These are phyloP conservation scores for Gossypium davidsonii DNA, from an alignment of 441 rosid species.

Conservation along the genomic window DNA sequence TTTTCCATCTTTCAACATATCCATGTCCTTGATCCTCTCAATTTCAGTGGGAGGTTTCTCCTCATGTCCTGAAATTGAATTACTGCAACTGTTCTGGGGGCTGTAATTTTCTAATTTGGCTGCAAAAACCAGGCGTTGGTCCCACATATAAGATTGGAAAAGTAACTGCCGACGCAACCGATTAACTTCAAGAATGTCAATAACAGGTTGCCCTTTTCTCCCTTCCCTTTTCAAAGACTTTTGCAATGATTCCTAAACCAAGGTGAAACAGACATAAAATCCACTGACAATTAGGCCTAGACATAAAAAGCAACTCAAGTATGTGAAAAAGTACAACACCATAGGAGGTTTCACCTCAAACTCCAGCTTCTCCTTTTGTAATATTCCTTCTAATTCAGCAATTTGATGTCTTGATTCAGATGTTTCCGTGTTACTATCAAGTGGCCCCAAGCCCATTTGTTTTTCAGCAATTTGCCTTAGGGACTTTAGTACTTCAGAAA, in stretches of 20 bases:
- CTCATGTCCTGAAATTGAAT: conserved; percentile 33
- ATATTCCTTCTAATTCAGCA: conserved; percentile 56
- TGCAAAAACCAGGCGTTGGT: conserved; percentile 67
- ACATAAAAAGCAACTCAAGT: not conserved
- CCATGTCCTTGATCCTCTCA: conserved; percentile 39
- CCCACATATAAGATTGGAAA: conserved; percentile 90
- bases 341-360: conserved; percentile 53
- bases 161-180: conserved; percentile 72
- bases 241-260: conserved; percentile 59
- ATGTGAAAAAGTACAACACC: not conserved
- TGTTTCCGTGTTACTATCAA: conserved; percentile 15
- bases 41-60: conserved; percentile 33
- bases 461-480: conserved; percentile 54
- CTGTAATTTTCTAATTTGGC: conserved; percentile 36
- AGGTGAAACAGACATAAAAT: conserved; percentile 4
- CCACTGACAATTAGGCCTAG: not conserved
- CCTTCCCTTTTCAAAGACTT: conserved; percentile 50
- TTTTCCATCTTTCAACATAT: conserved; percentile 23
- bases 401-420: conserved; percentile 47
- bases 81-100: conserved; percentile 29
- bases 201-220: conserved; percentile 47
- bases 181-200: conserved; percentile 87
- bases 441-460: conserved; percentile 23
- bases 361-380: conserved; percentile 77
- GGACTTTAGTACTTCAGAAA: conserved; percentile 70